Percentiles rank a stretch among this genome's conserved stretches.
Conservation (phyloP, 208 protist species). For the Leishmania aethiopica region DNA sequence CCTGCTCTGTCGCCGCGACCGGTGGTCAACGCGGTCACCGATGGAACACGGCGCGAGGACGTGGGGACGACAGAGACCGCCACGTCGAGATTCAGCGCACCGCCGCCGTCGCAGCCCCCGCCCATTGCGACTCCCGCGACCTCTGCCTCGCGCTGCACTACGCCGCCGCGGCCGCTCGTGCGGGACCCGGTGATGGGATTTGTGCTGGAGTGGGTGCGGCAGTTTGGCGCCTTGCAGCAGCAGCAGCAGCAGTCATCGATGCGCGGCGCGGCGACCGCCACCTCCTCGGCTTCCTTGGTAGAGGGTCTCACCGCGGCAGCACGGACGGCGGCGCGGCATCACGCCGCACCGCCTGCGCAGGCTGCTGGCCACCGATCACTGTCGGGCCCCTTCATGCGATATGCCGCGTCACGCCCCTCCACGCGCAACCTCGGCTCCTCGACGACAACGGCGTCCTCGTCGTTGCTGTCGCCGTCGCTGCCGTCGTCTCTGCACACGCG, state of each 20-base stretch:
- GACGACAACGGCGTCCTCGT: slow-evolving; percentile 7
- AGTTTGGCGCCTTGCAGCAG: slow-evolving; percentile 36
- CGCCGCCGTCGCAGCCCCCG: neutral
- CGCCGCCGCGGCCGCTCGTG: slow-evolving; percentile 13
- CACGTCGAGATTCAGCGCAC: neutral
- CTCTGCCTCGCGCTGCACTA: neutral
- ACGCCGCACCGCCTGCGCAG: neutral
- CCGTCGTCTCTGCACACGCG: neutral
- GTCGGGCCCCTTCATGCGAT: neutral
- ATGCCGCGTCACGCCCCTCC: slow-evolving; percentile 15
- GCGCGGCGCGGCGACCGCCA: neutral
- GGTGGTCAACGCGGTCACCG: neutral
- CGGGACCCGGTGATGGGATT: slow-evolving; percentile 73
- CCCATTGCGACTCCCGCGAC: neutral
- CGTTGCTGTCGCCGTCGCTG: neutral
- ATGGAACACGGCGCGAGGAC: neutral
- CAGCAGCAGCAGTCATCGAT: slow-evolving; percentile 7
- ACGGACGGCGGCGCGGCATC: slow-evolving; percentile 4
- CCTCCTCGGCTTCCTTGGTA: neutral
- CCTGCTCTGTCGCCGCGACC: neutral
- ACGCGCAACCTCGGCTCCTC: slow-evolving; percentile 28
- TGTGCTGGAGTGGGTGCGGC: slow-evolving; percentile 78
- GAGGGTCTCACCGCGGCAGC: slow-evolving; percentile 30
- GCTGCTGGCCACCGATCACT: neutral
- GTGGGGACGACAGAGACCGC: neutral